Base-by-base conservation (phyloP, 441 rosid species). In the Dalechampia spathulata region DNA sequence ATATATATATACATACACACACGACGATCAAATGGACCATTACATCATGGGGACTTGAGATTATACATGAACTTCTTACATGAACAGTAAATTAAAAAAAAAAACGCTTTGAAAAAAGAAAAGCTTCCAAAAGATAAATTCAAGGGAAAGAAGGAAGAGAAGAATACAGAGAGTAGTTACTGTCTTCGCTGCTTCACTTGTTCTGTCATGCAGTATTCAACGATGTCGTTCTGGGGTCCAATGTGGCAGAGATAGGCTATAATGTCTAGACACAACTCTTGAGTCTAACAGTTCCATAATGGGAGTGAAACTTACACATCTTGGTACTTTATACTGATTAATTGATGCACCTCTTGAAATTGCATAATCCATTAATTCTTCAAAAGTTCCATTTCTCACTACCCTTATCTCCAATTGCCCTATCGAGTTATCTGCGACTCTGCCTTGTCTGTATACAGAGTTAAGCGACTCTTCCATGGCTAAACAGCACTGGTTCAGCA, bases 321-420 rank as follows among this genome's bases (percentile, higher is more conserved):
- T n/a, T n/a, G n/a, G n/a, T n/a, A n/a, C n/a, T n/a, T n/a, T n/a
- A n/a, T n/a, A n/a, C n/a, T n/a, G n/a, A n/a, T n/a, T n/a, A n/a
- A n/a, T n/a, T n/a, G n/a, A n/a, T n/a, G n/a, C n/a, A n/a, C n/a
- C n/a, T 45, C 92, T 76, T 13, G 97, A 85, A 53, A 92, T 86
- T 1, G 97, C 96, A 41, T 89, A 89, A 66, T 92, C 99, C 97
- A 92, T 92, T 20, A 92, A 57, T 67, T 89, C 97, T 67, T 92
- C 99, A 64, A 92, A 92, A n/a, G n/a, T n/a, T n/a, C n/a, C n/a
- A n/a, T n/a, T n/a, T n/a, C n/a, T n/a, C n/a, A n/a, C n/a, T n/a
- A n/a, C n/a, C n/a, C n/a, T n/a, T n/a, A n/a, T n/a, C n/a, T n/a
- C n/a, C n/a, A n/a, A n/a, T n/a, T n/a, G 83, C 21, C 97, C 99